A percentile compares a stretch with the other conserved stretches of the same genome.
phyloP scores from a whole-genome alignment of 768 basidiomycete genomes.

The Boletus huronensis region DNA sequence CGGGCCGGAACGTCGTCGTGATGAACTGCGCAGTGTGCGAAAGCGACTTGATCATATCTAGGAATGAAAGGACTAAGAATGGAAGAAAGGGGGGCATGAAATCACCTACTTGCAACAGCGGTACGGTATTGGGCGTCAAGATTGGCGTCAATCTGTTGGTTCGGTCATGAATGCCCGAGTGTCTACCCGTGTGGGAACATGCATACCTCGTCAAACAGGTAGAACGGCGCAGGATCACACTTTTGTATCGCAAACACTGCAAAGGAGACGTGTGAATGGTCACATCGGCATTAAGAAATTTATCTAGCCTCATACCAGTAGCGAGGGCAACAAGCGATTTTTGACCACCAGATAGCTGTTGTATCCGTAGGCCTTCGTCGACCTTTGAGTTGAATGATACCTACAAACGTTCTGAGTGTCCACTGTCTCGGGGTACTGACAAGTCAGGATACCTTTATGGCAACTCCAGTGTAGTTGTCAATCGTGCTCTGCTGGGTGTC shows the following conservation, averaged over 20 bases:
- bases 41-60: slow-evolving; percentile 86
- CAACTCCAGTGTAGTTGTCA: slow-evolving; percentile 95
- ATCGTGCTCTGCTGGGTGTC: slow-evolving; percentile 72
- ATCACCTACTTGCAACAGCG: slow-evolving; percentile 80
- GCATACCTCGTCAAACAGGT: slow-evolving; percentile 91
- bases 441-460: slow-evolving; percentile 68
- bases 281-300: not conserved
- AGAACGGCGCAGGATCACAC: slow-evolving; percentile 98
- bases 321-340: slow-evolving; percentile 96
- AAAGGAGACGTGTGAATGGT: slow-evolving; percentile 2
- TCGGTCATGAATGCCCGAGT: not conserved
- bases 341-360: slow-evolving; percentile 95
- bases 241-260: slow-evolving; percentile 98
- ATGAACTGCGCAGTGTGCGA: slow-evolving; percentile 91
- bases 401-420: slow-evolving; percentile 35
- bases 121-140: slow-evolving; percentile 97
- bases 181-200: not conserved
- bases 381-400: slow-evolving; percentile 99
- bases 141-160: slow-evolving; percentile 85
- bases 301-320: slow-evolving; percentile 52
- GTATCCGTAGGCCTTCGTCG: slow-evolving; percentile 94
- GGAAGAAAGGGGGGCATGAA: slow-evolving; percentile 18
- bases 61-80: slow-evolving; percentile 29
- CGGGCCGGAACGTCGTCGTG: slow-evolving; percentile 96
- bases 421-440: not conserved